Conservation (phyloP, 768 basidiomycete species). For the Pholiota molesta region DNA sequence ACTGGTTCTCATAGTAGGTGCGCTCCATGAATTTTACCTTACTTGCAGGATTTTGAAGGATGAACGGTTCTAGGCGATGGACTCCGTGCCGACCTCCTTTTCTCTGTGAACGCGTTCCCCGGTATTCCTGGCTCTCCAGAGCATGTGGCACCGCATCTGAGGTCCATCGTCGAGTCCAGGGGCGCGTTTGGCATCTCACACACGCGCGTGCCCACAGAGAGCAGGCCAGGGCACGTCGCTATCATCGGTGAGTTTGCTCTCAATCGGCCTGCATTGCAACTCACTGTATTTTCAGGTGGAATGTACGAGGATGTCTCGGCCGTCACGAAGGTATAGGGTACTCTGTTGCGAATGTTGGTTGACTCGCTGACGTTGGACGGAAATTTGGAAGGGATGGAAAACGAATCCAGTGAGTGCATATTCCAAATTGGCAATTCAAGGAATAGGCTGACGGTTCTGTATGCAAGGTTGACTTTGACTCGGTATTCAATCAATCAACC, state of each 20-base stretch:
- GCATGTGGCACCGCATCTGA: constrained; percentile 74
- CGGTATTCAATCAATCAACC: constrained; percentile 82
- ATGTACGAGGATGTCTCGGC: constrained; percentile 94
- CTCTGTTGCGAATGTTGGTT: neutral
- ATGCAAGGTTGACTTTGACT: constrained; percentile 75
- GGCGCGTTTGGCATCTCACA: constrained; percentile 87
- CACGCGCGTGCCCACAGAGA: constrained; percentile 87
- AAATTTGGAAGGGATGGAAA: constrained; percentile 71
- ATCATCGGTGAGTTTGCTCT: constrained; percentile 60
- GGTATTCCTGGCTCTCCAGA: constrained; percentile 52
- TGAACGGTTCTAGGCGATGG: constrained; percentile 63
- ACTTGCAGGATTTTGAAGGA: neutral
- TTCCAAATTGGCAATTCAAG: neutral
- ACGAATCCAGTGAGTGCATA: constrained; percentile 66
- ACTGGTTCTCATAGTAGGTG: constrained; percentile 81
- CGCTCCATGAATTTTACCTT: constrained; percentile 16
- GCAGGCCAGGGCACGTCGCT: constrained; percentile 86
- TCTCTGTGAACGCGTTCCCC: constrained; percentile 63
- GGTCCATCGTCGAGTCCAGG: constrained; percentile 62
- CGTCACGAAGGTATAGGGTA: constrained; percentile 68
- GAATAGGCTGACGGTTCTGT: constrained; percentile 26
- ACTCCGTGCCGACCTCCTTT: constrained; percentile 78
- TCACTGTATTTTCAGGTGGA: constrained; percentile 47
- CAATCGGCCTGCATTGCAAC: neutral
- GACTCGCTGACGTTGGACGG: constrained; percentile 9